Conservation (phyloP, 257 asterid genomes). For the Penstemon barbatus region DNA sequence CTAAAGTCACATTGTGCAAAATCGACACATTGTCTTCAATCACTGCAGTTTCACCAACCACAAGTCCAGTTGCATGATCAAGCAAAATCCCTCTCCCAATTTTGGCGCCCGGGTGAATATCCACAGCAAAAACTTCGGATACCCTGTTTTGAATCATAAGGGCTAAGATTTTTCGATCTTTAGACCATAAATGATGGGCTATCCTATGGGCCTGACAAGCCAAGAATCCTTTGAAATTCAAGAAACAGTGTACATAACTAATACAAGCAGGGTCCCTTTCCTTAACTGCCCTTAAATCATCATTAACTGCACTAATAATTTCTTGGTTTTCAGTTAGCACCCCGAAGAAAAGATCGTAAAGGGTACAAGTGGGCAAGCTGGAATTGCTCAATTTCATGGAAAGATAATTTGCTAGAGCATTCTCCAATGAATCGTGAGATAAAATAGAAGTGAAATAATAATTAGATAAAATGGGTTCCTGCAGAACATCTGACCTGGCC, state of each 20-base stretch:
- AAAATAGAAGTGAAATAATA: slow-evolving; percentile 59
- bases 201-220: slow-evolving; percentile 80
- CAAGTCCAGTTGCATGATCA: slow-evolving; percentile 94
- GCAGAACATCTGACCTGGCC: slow-evolving; percentile 60
- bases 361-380: slow-evolving; percentile 50
- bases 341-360: slow-evolving; percentile 52
- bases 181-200: slow-evolving; percentile 70
- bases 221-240: slow-evolving; percentile 78
- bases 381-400: slow-evolving; percentile 60
- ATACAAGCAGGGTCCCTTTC: slow-evolving; percentile 94
- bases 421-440: slow-evolving; percentile 59
- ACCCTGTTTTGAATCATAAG: slow-evolving; percentile 72
- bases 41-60: slow-evolving; percentile 84
- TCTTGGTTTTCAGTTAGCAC: slow-evolving; percentile 53
- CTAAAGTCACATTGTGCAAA: slow-evolving; percentile 84
- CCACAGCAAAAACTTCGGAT: slow-evolving; percentile 81
- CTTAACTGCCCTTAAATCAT: slow-evolving; percentile 70
- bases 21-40: slow-evolving; percentile 87
- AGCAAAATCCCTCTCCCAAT: slow-evolving; percentile 81
- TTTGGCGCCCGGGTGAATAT: slow-evolving; percentile 86
- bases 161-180: slow-evolving; percentile 58
- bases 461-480: slow-evolving; percentile 68
- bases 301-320: slow-evolving; percentile 48
- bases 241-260: slow-evolving; percentile 74
- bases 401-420: slow-evolving; percentile 63